Base-by-base conservation (phyloP, 2,329 filamentous ascomycete species). In the Pseudocercospora vitis region DNA sequence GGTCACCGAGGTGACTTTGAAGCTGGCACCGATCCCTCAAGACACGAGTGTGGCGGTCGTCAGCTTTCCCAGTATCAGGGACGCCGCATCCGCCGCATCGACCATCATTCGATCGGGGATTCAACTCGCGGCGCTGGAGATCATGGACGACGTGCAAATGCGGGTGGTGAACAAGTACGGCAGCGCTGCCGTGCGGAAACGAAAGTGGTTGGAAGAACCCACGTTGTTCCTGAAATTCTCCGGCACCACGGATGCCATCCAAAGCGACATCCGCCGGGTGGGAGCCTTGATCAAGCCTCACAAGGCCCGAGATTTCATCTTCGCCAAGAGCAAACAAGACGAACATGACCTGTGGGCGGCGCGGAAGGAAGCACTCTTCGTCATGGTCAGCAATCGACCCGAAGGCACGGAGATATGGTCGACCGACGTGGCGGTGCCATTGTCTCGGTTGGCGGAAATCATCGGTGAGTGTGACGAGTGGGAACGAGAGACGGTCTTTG, bases 71-170 rank as follows among this genome's bases (percentile, higher is more conserved):
- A 83, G 81, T 0, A 89, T 92, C 57, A 82, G 87, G 23, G 84
- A 88, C 68, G 89, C 89, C 1, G 88, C 88, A 0, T 79, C 84
- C 0, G 87, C 88, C 0, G 88, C 88, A 0, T 85, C 86, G 1
- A 82, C 81, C 46, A 82, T 92, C n/a, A 87, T 92, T 78, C 83
- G 87, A 63, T 80, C 83, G 0, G 88, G 86, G 0, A 78, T 91
- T 3, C 87, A 86, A 0, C 80, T 91, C 5, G 87, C 85, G 0
- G 86, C 86, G 3, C 86, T 91, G 82, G 89, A 94, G 71, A 84
- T 94, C 62, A 90, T 94, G 87, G 89, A 94, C 66, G 89, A 94
- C 53, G 86, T 92, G 3, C 88, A 62, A 71, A 94, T 94, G 89
- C 81, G 78, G 59, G 87, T 92, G 0, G 85, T 94, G 66, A 94